Evolutionary conservation across 108 stramenopile genomes (phyloP).

Genomic region (Skeletonema costatum): DNA sequence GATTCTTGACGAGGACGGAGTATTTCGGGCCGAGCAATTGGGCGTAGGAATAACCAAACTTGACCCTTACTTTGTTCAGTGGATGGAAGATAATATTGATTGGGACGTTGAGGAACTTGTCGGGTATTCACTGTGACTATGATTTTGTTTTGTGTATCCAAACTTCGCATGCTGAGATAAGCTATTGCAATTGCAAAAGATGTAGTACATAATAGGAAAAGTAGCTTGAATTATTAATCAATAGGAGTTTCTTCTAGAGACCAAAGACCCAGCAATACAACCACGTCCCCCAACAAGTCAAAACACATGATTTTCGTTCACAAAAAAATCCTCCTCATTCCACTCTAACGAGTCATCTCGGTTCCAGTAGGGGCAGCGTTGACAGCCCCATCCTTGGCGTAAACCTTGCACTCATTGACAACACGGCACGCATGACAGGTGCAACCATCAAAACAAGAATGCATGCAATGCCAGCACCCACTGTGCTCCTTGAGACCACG

Average conservation of each 20-base stretch:
- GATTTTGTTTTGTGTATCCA: too few relatives aligned
- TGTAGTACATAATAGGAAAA: too few relatives aligned
- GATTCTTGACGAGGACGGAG: constrained; percentile 29
- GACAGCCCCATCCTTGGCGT: constrained; percentile 15
- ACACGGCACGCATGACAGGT: constrained; percentile 19
- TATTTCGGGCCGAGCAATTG: constrained; percentile 28
- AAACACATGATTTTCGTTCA: not conserved
- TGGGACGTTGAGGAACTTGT: constrained; percentile 60
- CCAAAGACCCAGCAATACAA: not conserved
- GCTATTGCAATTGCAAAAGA: too few relatives aligned
- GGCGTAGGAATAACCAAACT: constrained; percentile 13
- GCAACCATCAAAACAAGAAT: constrained; percentile 11
- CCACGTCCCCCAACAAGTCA: too few relatives aligned
- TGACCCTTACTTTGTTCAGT: constrained; percentile 53
- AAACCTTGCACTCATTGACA: constrained; percentile 26
- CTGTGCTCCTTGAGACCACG: constrained; percentile 14
- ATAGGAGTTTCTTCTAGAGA: not conserved
- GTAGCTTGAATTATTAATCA: too few relatives aligned
- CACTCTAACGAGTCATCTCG: constrained; percentile 14
- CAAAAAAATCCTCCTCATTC: not conserved
- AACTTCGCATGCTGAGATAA: too few relatives aligned
- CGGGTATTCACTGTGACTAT: constrained; percentile 39
- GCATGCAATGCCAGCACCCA: constrained; percentile 20
- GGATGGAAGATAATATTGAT: constrained; percentile 58
- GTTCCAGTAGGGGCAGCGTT: constrained; percentile 10